Evolutionary conservation across 2,329 filamentous ascomycete species (phyloP).

Genomic region (Exophiala sp.): DNA sequence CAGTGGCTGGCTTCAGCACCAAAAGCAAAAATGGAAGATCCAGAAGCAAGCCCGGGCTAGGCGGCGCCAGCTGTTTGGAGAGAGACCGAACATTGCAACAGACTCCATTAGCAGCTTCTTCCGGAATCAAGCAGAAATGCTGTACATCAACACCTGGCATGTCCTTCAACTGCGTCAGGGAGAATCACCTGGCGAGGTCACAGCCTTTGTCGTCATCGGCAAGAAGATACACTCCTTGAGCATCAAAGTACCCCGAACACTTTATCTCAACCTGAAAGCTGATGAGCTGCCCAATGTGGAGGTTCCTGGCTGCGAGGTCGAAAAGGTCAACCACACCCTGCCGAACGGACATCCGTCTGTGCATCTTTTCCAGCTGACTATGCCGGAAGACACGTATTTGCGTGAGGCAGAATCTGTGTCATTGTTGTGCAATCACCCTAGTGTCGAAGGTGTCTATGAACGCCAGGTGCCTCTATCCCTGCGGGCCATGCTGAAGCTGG

Average conservation of each 20-base stretch:
- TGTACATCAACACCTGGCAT: conserved; percentile 94
- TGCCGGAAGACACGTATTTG: conserved; percentile 84
- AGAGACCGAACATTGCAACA: conserved; percentile 62
- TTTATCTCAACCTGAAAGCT: conserved; percentile 89
- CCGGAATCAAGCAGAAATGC: conserved; percentile 83
- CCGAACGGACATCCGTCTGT: conserved; percentile 93
- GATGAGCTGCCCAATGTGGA: conserved; percentile 85
- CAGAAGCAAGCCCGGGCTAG: conserved; percentile 86
- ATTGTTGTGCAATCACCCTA: conserved; percentile 81
- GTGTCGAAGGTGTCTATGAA: conserved; percentile 96
- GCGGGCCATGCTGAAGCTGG: conserved; percentile 81
- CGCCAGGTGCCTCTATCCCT: conserved; percentile 84
- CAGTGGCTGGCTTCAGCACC: conserved; percentile 79
- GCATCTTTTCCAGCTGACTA: conserved; percentile 89
- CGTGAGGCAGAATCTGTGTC: conserved; percentile 79
- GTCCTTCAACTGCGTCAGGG: conserved; percentile 81
- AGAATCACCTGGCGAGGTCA: conserved; percentile 79
- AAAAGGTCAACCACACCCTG: conserved; percentile 89
- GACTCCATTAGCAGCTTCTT: conserved; percentile 70
- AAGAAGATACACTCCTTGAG: conserved; percentile 85
- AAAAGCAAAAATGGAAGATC: conserved; percentile 98
- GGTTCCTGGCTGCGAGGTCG: conserved; percentile 78
- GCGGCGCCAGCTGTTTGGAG: conserved; percentile 87
- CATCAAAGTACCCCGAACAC: conserved; percentile 79
- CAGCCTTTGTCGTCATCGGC: conserved; percentile 88